Evolutionary conservation across 441 rosid genomes (phyloP), one percentile per base, ranked within the genome.

Genomic region (Pelargonium citronellum): DNA sequence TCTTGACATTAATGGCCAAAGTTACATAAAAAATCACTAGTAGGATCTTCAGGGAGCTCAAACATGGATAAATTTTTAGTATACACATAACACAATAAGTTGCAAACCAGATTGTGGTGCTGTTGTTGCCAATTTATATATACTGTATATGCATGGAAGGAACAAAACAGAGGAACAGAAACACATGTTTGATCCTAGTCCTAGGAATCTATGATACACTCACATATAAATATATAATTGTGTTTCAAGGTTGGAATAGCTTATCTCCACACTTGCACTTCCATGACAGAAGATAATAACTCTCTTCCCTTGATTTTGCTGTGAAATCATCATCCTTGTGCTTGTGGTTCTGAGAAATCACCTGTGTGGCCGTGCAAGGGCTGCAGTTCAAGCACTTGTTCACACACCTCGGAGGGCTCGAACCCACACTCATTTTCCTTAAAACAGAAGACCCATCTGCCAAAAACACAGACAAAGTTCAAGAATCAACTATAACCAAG

Each of bases 311-410:
- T 11, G 53, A 44, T 46, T 80, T 27, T 19, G 71, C 68, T 44
- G 67, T 60, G 53, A 39, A 63, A 27, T 37, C 69, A 12, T 11
- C 49, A 44, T 22, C 24, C 24, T 10, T 68, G 60, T 13, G 58
- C 15, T 51, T 67, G 53, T 76, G 76, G 43, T 76, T 79, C n/a
- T 76, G 76, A 66, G 82, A 75, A 66, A 78, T 66, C n/a, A 79
- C 79, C 51, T 79, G 62, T 57, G 81, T 66, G 43, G 85, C 85
- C 72, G 71, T 77, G 73, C 85, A 82, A 12, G 85, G 85, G 37
- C 74, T 79, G 71, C 85, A 82, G 58, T 63, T 79, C 49, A 75
- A 77, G 76, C 85, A 79, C 73, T 66, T 79, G 83, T 82, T 73
- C 16, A 68, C 67, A 16, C 85, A 82, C 69, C 53, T 46, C 4